These are phyloP conservation scores for Calonectria pauciramosa DNA, from an alignment of 2,329 filamentous ascomycete genomes.

Conservation along the genomic window DNA sequence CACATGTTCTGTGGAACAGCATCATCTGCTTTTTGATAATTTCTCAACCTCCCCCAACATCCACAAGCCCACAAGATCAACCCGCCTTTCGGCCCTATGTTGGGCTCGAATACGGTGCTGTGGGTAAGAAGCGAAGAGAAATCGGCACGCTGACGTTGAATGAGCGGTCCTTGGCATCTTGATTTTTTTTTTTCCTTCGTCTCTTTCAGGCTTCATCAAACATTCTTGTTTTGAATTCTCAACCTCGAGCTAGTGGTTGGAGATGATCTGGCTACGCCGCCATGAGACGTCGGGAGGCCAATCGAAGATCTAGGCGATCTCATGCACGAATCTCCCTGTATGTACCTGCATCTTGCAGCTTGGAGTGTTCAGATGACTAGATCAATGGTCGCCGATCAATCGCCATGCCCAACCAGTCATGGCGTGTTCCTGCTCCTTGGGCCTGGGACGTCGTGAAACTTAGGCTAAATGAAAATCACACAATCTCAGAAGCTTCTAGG, in stretches of 20 bases:
- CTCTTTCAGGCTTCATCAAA: background rate
- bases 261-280: background rate
- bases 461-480: background rate
- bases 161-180: background rate
- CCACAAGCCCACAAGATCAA: background rate
- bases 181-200: background rate
- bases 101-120: background rate
- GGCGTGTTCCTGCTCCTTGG: slow-evolving; percentile 1
- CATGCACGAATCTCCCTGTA: background rate
- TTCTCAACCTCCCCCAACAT: background rate
- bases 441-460: background rate
- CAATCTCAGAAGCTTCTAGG: background rate
- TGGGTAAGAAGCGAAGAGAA: background rate
- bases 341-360: slow-evolving; percentile 12
- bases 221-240: background rate
- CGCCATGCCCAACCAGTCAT: background rate
- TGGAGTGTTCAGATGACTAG: slow-evolving; percentile 6
- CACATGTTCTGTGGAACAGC: slow-evolving; percentile 2
- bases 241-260: background rate
- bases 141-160: background rate
- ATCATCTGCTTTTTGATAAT: slow-evolving; percentile 14
- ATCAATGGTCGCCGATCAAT: background rate
- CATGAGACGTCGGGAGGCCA: background rate
- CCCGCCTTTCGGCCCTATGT: background rate
- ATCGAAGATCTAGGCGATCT: slow-evolving; percentile 4